Base-by-base conservation (phyloP, 139 green algal genomes). In the Closterium sp. region DNA sequence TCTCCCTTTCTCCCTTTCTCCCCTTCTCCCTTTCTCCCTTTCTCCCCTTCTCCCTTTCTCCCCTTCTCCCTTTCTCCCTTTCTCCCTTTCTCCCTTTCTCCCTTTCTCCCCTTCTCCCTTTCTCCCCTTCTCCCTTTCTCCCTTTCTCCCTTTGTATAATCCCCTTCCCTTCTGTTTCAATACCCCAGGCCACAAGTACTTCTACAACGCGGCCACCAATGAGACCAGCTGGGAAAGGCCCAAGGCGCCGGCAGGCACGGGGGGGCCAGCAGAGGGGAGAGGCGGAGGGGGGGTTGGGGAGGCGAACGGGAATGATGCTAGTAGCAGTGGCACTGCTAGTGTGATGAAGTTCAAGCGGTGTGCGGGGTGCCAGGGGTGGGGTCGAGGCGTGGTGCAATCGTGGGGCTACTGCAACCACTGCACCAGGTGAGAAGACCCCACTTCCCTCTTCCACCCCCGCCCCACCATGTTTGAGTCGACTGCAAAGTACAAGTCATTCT, bases 371-470 rank as follows among this genome's bases (percentile, higher is more conserved):
- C 33, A 84, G 34, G 92, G 92, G 19, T 94, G 92, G 92, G 92
- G 92, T 6, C 84, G 92, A 2, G 92, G 89, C 8, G n/a, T 94
- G 28, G 92, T 94, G 23, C 89, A 93, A 81, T 33, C 90, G 28
- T 86, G 91, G 33, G 92, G 92, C 19, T 93, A 93, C 43, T 94
- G 92, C 90, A 89, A 93, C 30, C 89, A 94, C 81, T 94, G 92
- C 86, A 93, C 81, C 25, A 90, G 91, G 91, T 94, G 21, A 12
- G 43, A 69, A 16, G 23, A 25, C 43, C 21, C 43, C 43, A 25
- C 43, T 69, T 16, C 43, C 43, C 43, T 69, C 9, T n/a, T n/a
- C n/a, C n/a, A n/a, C n/a, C n/a, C n/a, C n/a, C n/a, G n/a, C n/a
- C n/a, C n/a, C n/a, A n/a, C n/a, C n/a, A n/a, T n/a, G n/a, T n/a